Evolutionary conservation across 768 basidiomycete genomes (phyloP).

Genomic region (Lentinus brumalis): DNA sequence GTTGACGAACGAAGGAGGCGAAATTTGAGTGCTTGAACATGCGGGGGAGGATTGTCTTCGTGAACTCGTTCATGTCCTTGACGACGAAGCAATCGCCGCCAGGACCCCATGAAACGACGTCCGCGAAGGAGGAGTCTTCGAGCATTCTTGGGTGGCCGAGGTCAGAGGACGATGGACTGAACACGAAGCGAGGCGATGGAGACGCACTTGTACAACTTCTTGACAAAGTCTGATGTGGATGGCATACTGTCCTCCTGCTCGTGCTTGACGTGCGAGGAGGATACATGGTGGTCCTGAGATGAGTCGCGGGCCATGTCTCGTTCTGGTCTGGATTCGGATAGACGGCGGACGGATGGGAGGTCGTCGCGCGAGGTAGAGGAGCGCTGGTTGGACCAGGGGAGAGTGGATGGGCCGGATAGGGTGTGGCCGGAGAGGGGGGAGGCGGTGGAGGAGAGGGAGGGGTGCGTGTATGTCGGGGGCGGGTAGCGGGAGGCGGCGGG

Average conservation of each 20-base stretch:
- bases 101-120: conserved; percentile 82
- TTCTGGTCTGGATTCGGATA: conserved; percentile 26
- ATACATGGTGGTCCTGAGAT: conserved; percentile 16
- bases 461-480: conserved; percentile 38
- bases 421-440: conserved; percentile 31
- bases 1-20: conserved; percentile 87
- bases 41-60: conserved; percentile 83
- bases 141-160: conserved; percentile 65
- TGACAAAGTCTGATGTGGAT: conserved; percentile 91
- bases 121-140: conserved; percentile 70
- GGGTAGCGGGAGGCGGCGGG: conserved; percentile 32
- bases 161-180: not conserved
- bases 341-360: conserved; percentile 29
- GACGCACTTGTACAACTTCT: conserved; percentile 87
- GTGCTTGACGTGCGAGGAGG: conserved; percentile 28
- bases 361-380: conserved; percentile 37
- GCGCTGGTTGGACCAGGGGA: conserved; percentile 37
- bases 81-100: conserved; percentile 89
- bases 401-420: conserved; percentile 26
- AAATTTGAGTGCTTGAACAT: conserved; percentile 98
- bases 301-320: conserved; percentile 29
- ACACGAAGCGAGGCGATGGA: not conserved
- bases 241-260: conserved; percentile 75
- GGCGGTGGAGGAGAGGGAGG: conserved; percentile 34
- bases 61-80: conserved; percentile 98